Evolutionary conservation across 345 rosid species (phyloP).

Genomic region (Trapa incisa): DNA sequence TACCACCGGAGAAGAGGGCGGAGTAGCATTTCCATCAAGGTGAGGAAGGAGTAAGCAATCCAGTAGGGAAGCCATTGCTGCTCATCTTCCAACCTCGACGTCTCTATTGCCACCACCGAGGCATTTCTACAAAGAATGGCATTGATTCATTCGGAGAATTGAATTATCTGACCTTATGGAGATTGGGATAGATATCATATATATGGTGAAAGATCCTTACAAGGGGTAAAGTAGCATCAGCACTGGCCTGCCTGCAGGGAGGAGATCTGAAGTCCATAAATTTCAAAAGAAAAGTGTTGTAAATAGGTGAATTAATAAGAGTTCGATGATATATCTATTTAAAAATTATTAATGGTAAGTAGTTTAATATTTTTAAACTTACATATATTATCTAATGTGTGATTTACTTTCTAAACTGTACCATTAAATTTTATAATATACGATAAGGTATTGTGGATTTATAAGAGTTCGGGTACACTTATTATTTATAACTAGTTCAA

Average conservation of each 20-base stretch:
- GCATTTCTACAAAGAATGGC: slow-evolving; percentile 18
- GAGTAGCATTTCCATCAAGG: slow-evolving; percentile 30
- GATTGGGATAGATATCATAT: background rate
- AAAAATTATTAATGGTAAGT: too few relatives aligned
- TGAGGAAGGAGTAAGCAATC: slow-evolving; percentile 32
- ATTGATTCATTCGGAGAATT: too few relatives aligned
- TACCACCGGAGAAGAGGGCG: slow-evolving; percentile 29
- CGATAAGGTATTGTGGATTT: too few relatives aligned
- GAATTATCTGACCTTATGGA: background rate
- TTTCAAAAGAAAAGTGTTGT: too few relatives aligned
- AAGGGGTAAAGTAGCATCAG: slow-evolving; percentile 37
- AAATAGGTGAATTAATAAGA: too few relatives aligned
- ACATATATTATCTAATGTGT: too few relatives aligned
- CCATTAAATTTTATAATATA: too few relatives aligned
- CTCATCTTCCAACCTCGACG: slow-evolving; percentile 22
- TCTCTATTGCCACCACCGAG: slow-evolving; percentile 35
- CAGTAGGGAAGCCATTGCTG: slow-evolving; percentile 44
- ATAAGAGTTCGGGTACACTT: too few relatives aligned
- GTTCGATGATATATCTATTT: too few relatives aligned
- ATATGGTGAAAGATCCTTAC: slow-evolving; percentile 12
- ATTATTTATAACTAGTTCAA: too few relatives aligned
- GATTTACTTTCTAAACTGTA: fast-evolving
- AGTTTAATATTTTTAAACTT: too few relatives aligned
- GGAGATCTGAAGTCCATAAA: too few relatives aligned
- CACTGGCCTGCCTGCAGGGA: slow-evolving; percentile 21